Conservation (phyloP, 805 yeast species). For the Metschnikowia noctiluminum region DNA sequence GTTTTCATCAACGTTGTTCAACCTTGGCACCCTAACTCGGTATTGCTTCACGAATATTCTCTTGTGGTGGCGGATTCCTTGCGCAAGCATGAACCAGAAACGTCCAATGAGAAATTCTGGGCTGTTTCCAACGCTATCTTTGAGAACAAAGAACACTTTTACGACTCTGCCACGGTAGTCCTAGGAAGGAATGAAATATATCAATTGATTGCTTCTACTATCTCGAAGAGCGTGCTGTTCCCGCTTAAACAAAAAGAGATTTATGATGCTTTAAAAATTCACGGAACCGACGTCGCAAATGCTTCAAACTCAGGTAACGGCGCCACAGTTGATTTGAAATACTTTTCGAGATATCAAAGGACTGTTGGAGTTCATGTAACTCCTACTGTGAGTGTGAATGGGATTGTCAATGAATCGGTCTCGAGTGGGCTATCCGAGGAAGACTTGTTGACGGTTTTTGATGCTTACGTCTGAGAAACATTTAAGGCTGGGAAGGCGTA, state of each 20-base stretch:
- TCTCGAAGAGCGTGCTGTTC: constrained; percentile 24
- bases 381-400: constrained; percentile 73
- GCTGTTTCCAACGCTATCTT: constrained; percentile 55
- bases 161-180: constrained; percentile 57
- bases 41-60: constrained; percentile 65
- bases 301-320: constrained; percentile 54
- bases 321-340: constrained; percentile 62
- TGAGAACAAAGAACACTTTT: constrained; percentile 50
- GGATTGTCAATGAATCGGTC: constrained; percentile 54
- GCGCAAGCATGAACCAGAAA: constrained; percentile 24
- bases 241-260: constrained; percentile 30
- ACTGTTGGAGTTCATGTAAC: constrained; percentile 82
- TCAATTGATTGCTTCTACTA: constrained; percentile 36
- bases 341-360: constrained; percentile 68
- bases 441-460: constrained; percentile 40
- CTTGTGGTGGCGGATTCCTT: constrained; percentile 69
- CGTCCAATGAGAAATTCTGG: constrained; percentile 34
- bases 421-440: constrained; percentile 59
- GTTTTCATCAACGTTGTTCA: constrained; percentile 74
- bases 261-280: constrained; percentile 35
- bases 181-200: constrained; percentile 56
- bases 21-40: constrained; percentile 86
- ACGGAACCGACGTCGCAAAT: constrained; percentile 20
- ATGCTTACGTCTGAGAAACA: constrained; percentile 9
- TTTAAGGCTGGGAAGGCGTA: no score